These are phyloP conservation scores for Leavenworthia alabamica DNA, from an alignment of 345 rosid species.

Conservation along the genomic window DNA sequence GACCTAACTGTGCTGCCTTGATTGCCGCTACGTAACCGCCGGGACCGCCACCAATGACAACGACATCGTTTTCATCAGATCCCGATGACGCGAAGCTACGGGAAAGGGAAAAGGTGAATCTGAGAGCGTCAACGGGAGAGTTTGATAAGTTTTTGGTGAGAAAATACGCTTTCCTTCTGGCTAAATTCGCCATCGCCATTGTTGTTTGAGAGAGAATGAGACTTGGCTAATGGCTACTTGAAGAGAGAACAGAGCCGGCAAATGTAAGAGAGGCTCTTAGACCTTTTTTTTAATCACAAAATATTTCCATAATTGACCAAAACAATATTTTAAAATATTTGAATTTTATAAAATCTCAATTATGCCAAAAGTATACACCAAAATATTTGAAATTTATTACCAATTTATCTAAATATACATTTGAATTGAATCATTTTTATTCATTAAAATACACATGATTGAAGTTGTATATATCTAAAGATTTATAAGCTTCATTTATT, in stretches of 20 bases:
- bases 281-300: not conserved
- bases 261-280: constrained; percentile 5
- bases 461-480: not conserved
- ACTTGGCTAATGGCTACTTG: constrained; percentile 31
- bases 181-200: constrained; percentile 78
- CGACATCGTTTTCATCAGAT: constrained; percentile 89
- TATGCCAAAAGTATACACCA: not conserved
- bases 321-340: not conserved
- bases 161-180: constrained; percentile 52
- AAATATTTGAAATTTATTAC: constrained; percentile 10
- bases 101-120: constrained; percentile 47
- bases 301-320: constrained; percentile 17
- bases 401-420: not conserved
- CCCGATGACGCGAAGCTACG: constrained; percentile 67
- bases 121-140: constrained; percentile 40
- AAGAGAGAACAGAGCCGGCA: constrained; percentile 24
- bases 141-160: constrained; percentile 44
- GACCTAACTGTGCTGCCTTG: constrained; percentile 86
- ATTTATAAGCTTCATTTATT: not conserved
- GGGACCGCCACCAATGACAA: constrained; percentile 85
- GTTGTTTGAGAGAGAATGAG: not conserved
- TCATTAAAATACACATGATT: not conserved
- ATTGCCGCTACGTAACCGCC: constrained; percentile 96
- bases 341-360: not conserved
- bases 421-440: not conserved